Base-by-base conservation (phyloP, 495 filamentous ascomycete genomes). In the Penicillium ucsense region DNA sequence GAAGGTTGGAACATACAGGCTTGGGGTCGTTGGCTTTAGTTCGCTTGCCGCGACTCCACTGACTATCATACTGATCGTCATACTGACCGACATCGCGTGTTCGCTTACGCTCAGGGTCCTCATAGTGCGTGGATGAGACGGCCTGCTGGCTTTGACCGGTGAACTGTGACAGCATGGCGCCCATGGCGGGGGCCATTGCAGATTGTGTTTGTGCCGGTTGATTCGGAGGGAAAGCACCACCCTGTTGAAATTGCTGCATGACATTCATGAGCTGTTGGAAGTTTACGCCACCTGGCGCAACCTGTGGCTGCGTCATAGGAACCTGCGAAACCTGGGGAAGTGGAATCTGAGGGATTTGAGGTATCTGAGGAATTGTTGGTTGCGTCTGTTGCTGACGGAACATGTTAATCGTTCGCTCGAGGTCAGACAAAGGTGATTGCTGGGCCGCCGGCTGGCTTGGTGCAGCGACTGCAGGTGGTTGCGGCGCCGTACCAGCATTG, bases 121-220 rank as follows among this genome's bases (percentile, higher is more conserved):
- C 70, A 36, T 63, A 68, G 43, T 62, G 46, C 29, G 45, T 39
- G 52, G 61, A 9, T 7, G 35, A 8, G 9, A 53, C 47, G 41
- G 45, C 33, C 31, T 56, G 50, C 43, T 64, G 60, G 43, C 63
- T 65, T 45, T 69, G 68, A 28, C 59, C 62, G 11, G 59, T 50
- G 36, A 76, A 66, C 50, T 74, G 68, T 4, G 73, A 71, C 47
- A 81, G 70, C 12, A 80, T 66, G 11, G 66, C 70, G 40, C 73
- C 72, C 0, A 82, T 63, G 40, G 69, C 66, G 3, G 67, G 62
- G 10, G 62, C 38, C 51, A 72, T 56, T 28, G 8, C 49, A 8
- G 64, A 49, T 46, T 66, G 43, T 27, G 32, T 5, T 28, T 45
- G 66, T 1, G 59, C 47, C 47, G 53, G 66, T 36, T 54, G 67